Evolutionary conservation across 2,329 filamentous ascomycete genomes (phyloP), one percentile per base, ranked within the genome.

Genomic region (Fusarium pseudocircinatum): DNA sequence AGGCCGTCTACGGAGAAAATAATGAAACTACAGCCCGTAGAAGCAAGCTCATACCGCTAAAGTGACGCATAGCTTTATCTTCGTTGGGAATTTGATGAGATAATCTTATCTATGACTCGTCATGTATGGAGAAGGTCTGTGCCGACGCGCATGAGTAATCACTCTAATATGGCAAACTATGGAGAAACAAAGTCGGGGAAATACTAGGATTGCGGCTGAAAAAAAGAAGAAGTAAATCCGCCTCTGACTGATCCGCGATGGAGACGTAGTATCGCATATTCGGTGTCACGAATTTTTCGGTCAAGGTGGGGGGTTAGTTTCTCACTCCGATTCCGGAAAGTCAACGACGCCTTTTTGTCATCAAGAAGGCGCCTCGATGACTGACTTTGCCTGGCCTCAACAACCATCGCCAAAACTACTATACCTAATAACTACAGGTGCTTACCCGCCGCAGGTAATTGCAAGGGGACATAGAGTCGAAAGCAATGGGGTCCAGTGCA

Each of bases 271-370:
- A 34, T 34, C 32, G 30, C n/a, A 39, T 52, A 36, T 46, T 24
- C 24, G 11, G 42, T 37, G 37, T 34, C 52, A 43, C 57, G 37
- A 50, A 9, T 22, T 22, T 18, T 32, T 20, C 11, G 44, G 52
- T 47, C 50, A 24, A 66, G 60, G 66, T 58, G 59, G 67, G 67
- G 67, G 67, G 59, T 34, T 16, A 60, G 36, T 37, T 28, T 28
- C 40, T 53, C 50, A 54, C 67, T 69, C 67, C 67, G 67, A 69
- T 69, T 69, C 59, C 67, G 67, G 67, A 54, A 64, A 69, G 58
- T 58, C 65, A 63, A 44, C 58, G 50, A n/a, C 39, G 47, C 20
- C 53, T 30, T 52, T 43, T 62, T 22, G 32, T 62, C 44, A 52
- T 53, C 22, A 43, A 37, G n/a, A 63, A 69, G 65, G 39, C 50